Percentiles rank a stretch among this genome's conserved stretches.
phyloP scores from a whole-genome alignment of 2,329 filamentous ascomycete genomes.

The Chaetomium globosum region DNA sequence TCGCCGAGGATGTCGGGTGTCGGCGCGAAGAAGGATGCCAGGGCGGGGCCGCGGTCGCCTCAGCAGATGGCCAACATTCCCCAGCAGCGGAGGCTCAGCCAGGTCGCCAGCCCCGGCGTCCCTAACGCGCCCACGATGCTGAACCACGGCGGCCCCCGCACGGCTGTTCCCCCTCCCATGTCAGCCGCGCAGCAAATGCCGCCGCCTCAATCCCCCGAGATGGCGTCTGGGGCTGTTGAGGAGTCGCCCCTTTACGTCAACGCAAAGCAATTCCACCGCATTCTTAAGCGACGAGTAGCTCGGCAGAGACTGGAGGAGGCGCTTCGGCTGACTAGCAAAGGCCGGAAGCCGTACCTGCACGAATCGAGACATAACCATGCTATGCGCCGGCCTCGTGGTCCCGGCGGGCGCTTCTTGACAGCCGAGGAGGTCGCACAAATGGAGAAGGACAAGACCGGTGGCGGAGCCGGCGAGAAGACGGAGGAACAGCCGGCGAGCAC shows the following conservation, averaged over 20 bases:
- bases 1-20: conserved; percentile 76
- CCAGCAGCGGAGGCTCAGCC: conserved; percentile 70
- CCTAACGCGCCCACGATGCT: conserved; percentile 75
- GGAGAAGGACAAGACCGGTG: conserved; percentile 62
- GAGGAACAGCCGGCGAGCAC: conserved; percentile 37
- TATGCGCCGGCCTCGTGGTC: conserved; percentile 91
- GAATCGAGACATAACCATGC: conserved; percentile 98
- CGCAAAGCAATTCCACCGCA: conserved; percentile 97
- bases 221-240: conserved; percentile 71
- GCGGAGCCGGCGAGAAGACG: conserved; percentile 32
- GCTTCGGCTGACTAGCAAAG: conserved; percentile 87
- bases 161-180: conserved; percentile 62
- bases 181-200: conserved; percentile 66
- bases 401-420: conserved; percentile 92
- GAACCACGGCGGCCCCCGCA: conserved; percentile 62
- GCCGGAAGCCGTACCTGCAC: conserved; percentile 93
- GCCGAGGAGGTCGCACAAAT: conserved; percentile 93
- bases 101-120: conserved; percentile 74
- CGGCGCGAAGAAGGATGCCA: conserved; percentile 69
- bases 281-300: conserved; percentile 89
- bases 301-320: conserved; percentile 93
- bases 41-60: conserved; percentile 72
- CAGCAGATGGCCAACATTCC: conserved; percentile 67
- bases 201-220: conserved; percentile 76
- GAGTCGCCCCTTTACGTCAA: conserved; percentile 97